Evolutionary conservation across 2,329 filamentous ascomycete species (phyloP).

Genomic region (Pseudogymnoascus destructans): DNA sequence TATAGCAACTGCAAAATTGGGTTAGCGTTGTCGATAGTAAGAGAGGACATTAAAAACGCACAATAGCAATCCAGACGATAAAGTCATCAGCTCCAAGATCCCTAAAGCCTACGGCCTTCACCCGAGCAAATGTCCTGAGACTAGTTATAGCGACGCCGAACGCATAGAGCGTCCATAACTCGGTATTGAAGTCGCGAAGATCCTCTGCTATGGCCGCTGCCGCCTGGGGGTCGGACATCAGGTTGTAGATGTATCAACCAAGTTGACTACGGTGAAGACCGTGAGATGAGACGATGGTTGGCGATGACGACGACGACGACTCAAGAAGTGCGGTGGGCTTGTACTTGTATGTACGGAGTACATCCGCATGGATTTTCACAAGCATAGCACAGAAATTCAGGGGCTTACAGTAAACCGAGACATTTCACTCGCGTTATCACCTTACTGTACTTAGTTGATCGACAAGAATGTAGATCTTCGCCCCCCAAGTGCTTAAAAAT

Average conservation of each 20-base stretch:
- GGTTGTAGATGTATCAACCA: background rate
- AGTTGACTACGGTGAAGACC: background rate
- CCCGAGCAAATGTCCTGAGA: conserved; percentile 38
- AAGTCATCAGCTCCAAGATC: conserved; percentile 46
- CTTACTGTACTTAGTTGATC: background rate
- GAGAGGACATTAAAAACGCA: conserved; percentile 25
- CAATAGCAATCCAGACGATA: conserved; percentile 41
- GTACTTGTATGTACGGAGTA: conserved; percentile 1
- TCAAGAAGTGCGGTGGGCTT: background rate
- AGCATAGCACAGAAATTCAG: background rate
- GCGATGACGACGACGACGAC: background rate
- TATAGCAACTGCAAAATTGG: conserved; percentile 33
- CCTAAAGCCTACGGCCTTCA: conserved; percentile 34
- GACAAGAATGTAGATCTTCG: background rate
- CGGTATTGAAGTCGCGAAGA: conserved; percentile 28
- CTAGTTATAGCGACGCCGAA: conserved; percentile 37
- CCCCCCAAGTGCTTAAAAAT: background rate
- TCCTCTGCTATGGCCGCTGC: conserved; percentile 13
- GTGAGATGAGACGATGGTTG: background rate
- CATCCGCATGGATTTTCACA: background rate
- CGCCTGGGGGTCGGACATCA: conserved; percentile 14
- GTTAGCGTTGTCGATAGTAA: conserved; percentile 5
- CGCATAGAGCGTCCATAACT: conserved; percentile 38
- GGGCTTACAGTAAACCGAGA: background rate
- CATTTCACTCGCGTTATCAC: background rate